Base-by-base conservation (phyloP, 148 eudicot genomes). In the Heliosperma pusillum region DNA sequence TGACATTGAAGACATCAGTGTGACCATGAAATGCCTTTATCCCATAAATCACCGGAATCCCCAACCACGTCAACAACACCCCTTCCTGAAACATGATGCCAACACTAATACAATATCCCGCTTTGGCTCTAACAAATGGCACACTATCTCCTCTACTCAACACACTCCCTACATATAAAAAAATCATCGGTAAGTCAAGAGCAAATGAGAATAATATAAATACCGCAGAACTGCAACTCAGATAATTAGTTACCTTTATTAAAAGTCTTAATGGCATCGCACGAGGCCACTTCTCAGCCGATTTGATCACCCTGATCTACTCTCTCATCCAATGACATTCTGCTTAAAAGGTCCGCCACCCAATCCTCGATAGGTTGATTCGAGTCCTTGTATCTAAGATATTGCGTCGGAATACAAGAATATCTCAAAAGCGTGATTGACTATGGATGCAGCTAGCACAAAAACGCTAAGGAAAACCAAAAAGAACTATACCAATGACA, bases 291-390 rank as follows among this genome's bases (percentile, higher is more conserved):
- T n/a, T 22, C 30, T 0, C 70, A 58, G 65, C 77, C 80, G n/a
- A 81, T 81, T 70, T 81, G 83, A 20, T 78, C 73, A 80, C 77
- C 77, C 65, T 81, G 83, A 60, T 78, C 83, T 25, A 81, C 73
- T 78, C 77, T 81, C 53, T 81, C 83, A 10, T 81, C 66, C 52
- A 81, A 29, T 60, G 74, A 77, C 83, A 81, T 81, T 24, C 83
- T 77, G 60, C 53, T 68, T 12, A 81, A 25, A 11, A 81, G 83
- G 36, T 77, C 83, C 17, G 67, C 57, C 6, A 81, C 83, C 36
- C 83, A 77, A 68, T 53, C 80, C 36, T 81, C 83, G 10, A 72
- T 47, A 0, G 80, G 59, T 64, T 73, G 77, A 68, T 59, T 53
- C 20, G 36, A 21, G 62, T 81, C 83, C 69, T 69, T 80, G 76